A percentile compares a stretch with the other conserved stretches of the same genome.
Conservation (phyloP, 2,329 filamentous ascomycete genomes). For the Phoma herbarum region DNA sequence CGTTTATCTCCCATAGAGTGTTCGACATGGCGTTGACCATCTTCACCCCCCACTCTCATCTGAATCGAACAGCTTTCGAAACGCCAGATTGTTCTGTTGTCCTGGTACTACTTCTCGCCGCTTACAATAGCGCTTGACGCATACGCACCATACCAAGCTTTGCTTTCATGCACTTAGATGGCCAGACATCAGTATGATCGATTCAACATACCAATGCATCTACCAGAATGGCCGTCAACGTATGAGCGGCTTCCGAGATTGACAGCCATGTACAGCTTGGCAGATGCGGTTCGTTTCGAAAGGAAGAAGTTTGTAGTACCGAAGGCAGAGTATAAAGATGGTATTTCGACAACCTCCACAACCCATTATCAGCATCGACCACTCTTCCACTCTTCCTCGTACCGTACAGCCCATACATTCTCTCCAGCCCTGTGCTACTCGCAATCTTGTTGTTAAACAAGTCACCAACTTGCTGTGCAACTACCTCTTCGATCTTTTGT, state of each 20-base stretch:
- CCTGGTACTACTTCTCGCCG: neutral
- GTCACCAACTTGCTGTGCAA: conserved; percentile 37
- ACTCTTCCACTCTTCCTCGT: conserved; percentile 17
- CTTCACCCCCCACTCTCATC: neutral
- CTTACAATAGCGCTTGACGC: conserved; percentile 2
- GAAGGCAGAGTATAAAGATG: conserved; percentile 10
- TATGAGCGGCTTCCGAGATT: neutral
- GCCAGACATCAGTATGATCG: conserved; percentile 16
- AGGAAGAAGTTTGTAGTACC: neutral
- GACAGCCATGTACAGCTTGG: conserved; percentile 8
- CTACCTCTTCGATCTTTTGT: conserved; percentile 6
- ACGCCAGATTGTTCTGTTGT: neutral
- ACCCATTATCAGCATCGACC: conserved; percentile 22
- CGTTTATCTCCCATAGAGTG: conserved; percentile 10
- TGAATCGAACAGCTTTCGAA: neutral
- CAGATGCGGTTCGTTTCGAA: neutral
- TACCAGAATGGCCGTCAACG: neutral
- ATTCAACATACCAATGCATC: conserved; percentile 4
- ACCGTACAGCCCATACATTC: too few relatives aligned
- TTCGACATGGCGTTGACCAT: neutral
- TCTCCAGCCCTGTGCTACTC: conserved; percentile 30
- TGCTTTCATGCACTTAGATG: neutral
- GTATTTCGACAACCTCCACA: neutral
- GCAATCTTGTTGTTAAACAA: conserved; percentile 25
- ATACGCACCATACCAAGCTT: conserved; percentile 12